Percentiles rank a stretch among this genome's conserved stretches.
Evolutionary conservation across 73 alveolate genomes (phyloP).

Genomic region (Tetrahymena elliotti): DNA sequence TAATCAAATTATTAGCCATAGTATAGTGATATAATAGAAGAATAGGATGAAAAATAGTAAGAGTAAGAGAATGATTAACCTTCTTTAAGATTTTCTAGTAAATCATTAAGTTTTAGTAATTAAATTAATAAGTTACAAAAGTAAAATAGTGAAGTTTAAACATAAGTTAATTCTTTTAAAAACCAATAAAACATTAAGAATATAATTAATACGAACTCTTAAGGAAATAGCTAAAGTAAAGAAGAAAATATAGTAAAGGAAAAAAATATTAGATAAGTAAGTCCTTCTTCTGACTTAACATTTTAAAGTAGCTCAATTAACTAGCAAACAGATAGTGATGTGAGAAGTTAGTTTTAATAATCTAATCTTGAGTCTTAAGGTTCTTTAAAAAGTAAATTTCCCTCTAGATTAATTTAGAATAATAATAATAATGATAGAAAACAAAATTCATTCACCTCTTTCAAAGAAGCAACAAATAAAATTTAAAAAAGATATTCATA

Average conservation of each 20-base stretch:
- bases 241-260: background rate
- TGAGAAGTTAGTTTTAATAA: background rate
- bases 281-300: background rate
- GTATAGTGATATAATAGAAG: too few relatives aligned
- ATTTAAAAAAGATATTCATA: background rate
- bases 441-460: background rate
- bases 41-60: background rate
- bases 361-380: background rate
- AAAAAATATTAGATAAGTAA: background rate
- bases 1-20: too few relatives aligned
- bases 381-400: background rate
- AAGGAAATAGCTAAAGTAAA: background rate
- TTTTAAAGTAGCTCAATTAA: background rate
- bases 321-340: background rate
- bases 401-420: background rate
- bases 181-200: too few relatives aligned
- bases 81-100: background rate
- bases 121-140: too few relatives aligned
- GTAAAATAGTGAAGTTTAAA: background rate
- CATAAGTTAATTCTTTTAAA: too few relatives aligned
- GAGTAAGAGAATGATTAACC: background rate
- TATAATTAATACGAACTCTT: background rate
- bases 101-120: background rate
- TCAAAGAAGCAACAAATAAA: background rate
- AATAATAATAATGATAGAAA: background rate